phyloP scores from a whole-genome alignment of 768 basidiomycete species.

The Hemileccinum rubropunctum region DNA sequence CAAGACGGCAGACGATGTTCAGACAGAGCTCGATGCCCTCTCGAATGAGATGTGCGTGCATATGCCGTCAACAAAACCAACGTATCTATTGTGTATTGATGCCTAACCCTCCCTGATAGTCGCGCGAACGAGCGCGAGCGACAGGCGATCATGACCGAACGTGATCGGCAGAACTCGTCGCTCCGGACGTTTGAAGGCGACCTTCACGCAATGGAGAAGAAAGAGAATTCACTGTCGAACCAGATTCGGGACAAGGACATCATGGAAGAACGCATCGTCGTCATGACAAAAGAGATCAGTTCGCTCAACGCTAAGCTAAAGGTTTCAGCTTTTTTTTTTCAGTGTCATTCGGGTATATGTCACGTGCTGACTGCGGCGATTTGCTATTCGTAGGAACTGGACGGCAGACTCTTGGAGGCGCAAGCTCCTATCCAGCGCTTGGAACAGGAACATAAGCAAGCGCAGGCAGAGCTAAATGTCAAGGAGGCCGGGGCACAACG shows the following conservation, averaged over 20 bases:
- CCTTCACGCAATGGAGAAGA: slow-evolving; percentile 60
- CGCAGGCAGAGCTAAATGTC: slow-evolving; percentile 47
- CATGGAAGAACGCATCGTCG: slow-evolving; percentile 53
- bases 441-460: slow-evolving; percentile 50
- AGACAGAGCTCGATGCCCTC: slow-evolving; percentile 67
- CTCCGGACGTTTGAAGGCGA: slow-evolving; percentile 57
- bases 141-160: slow-evolving; percentile 52
- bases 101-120: slow-evolving; percentile 33
- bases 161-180: slow-evolving; percentile 55
- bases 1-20: slow-evolving; percentile 84
- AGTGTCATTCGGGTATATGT: background rate
- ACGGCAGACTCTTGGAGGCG: slow-evolving; percentile 55
- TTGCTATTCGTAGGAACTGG: slow-evolving; percentile 50
- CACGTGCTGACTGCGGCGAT: background rate
- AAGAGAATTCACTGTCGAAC: slow-evolving; percentile 53
- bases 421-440: slow-evolving; percentile 64
- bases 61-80: background rate
- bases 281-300: slow-evolving; percentile 56
- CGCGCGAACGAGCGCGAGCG: slow-evolving; percentile 66
- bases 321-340: slow-evolving; percentile 32
- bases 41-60: slow-evolving; percentile 38
- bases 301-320: slow-evolving; percentile 46
- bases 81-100: background rate
- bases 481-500: slow-evolving; percentile 53
- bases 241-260: slow-evolving; percentile 58